Evolutionary conservation across 345 rosid genomes (phyloP), one percentile per base, ranked within the genome.

Genomic region (Chamaenerion angustifolium): DNA sequence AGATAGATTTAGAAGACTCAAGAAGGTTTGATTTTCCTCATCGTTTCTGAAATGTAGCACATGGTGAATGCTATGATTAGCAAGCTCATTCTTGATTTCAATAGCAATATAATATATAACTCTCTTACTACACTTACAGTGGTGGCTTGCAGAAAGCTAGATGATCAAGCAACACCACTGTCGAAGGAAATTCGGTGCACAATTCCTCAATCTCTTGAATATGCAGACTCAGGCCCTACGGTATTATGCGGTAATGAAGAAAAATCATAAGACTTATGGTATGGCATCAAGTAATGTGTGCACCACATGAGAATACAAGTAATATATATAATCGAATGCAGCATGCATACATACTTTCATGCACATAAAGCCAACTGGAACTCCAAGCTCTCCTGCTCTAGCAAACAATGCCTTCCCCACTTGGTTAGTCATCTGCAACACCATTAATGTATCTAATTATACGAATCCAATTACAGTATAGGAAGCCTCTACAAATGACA

Each of bases 321-420:
- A 23, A 23, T 23, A 23, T 23, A 23, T 5, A 23, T 23, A 2
- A 2, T 2, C 15, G 14, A n/a, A 40, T 11, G 51, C 16, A 54
- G 40, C 17, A 25, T 15, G 51, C n/a, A 16, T 31, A 51, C 54
- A 48, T 67, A 85, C 97, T 89, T 90, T 90, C 80, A 90, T 74
- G 65, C 95, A 90, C 94, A 90, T 76, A 76, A 90, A 79, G 63
- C 94, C 88, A 65, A 83, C 98, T 27, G 95, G 92, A 40, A 86
- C 69, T 25, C 88, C 80, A 54, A 90, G 88, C 52, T 83, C 92
- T 58, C 95, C 98, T 40, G 95, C 98, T 73, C 52, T 81, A 16
- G 83, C 73, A 68, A 86, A 90, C 78, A 90, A 56, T 51, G 85
- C 78, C 78, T 86, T 83, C 12, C 98, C 98, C 59, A 83, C 74